Evolutionary conservation across 139 green algal genomes (phyloP), one percentile per base, ranked within the genome.

Genomic region (Pseudopediastrum boryanum): DNA sequence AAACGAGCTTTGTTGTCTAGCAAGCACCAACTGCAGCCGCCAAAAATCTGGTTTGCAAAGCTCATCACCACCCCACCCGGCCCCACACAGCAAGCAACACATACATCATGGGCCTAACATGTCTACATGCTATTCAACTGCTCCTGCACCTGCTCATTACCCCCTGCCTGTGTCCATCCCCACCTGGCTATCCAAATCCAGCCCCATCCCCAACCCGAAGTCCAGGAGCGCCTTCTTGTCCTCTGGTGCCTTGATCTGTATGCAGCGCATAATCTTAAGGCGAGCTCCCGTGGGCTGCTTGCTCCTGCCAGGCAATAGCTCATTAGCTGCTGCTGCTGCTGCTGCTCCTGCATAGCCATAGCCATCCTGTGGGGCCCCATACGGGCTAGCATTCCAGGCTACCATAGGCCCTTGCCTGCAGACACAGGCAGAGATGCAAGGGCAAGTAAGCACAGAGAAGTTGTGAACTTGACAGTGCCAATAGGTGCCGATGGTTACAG

Each of bases 191-290:
- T 88, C 85, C 46, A 90, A 64, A 48, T 88, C 83, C 31, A 90
- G 58, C 7, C 54, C 66, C 16, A 84, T 56, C 0, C 85, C 85
- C 54, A 90, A 35, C 1, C 83, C 85, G 21, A 88, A 58, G 72
- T 88, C 85, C 43, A 90, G 69, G 63, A 86, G 65, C 21, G 85
- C 64, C 42, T 61, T 46, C 48, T 75, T 67, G n/a, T 44, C 21
- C 5, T 56, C 42, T 3, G 48, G 50, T 23, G 31, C 43, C 42
- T 71, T 67, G 36, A 89, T 39, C 33, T 89, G 64, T n/a, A 88
- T 69, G 70, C 71, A 86, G 44, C 89, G 87, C 39, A 85, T 89
- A 29, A 93, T 78, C 77, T 93, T 93, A 25, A 91, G 67, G 16
- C 89, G 86, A 4, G 89, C 89, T 29, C 71, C 71, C n/a, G 71